phyloP scores from a whole-genome alignment of 208 protist species.

The Acanthamoeba rhysodes region DNA sequence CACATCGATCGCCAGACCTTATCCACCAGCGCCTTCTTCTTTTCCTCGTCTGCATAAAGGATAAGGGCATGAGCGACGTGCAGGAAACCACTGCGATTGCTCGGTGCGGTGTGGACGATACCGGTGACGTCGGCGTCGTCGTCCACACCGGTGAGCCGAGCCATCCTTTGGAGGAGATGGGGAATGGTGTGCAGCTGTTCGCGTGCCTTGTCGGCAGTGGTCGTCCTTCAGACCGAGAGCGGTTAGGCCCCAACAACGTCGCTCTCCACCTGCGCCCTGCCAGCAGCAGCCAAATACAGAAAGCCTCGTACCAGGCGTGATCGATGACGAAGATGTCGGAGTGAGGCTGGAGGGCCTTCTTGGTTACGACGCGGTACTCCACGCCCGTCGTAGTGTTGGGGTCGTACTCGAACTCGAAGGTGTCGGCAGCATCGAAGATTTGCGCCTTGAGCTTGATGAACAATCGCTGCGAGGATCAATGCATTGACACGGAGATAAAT shows the following conservation, averaged over 20 bases:
- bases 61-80: neutral
- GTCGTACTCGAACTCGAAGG: constrained; percentile 66
- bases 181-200: constrained; percentile 59
- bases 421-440: constrained; percentile 39
- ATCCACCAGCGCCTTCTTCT: constrained; percentile 14
- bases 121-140: neutral
- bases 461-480: neutral
- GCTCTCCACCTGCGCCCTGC: neutral
- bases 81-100: too few species aligned
- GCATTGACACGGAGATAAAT: neutral
- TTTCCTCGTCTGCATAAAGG: neutral
- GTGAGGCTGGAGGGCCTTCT: constrained; percentile 45
- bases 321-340: constrained; percentile 60
- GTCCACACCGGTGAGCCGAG: neutral
- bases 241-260: neutral
- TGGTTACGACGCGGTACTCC: constrained; percentile 61
- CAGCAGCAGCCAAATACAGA: neutral
- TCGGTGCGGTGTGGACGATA: neutral
- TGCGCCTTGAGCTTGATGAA: constrained; percentile 69
- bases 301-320: neutral
- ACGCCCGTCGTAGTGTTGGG: constrained; percentile 46
- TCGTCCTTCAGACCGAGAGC: neutral
- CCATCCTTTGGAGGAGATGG: constrained; percentile 24
- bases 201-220: constrained; percentile 51
- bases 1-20: constrained; percentile 35